phyloP scores from a whole-genome alignment of 371 early-diverging fungal genomes.

The Rhizopus stolonifer region DNA sequence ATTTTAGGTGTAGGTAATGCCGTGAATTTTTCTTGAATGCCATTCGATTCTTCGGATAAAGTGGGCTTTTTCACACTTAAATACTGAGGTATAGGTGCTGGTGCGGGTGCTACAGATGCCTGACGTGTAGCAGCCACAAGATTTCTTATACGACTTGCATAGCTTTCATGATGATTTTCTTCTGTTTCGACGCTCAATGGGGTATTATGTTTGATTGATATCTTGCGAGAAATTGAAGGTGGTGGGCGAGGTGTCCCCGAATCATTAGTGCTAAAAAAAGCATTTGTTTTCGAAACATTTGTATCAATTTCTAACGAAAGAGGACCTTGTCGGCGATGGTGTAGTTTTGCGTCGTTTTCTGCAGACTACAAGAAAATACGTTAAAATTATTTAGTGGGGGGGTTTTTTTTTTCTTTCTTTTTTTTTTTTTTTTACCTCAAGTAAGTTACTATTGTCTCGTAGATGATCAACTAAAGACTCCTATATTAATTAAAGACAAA shows the following conservation, averaged over 20 bases:
- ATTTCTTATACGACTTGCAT: conserved; percentile 32
- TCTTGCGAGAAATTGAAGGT: conserved; percentile 30
- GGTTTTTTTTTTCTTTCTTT: not conserved
- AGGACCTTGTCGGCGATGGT: conserved; percentile 33
- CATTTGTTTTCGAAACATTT: conserved; percentile 32
- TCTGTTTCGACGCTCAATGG: not conserved
- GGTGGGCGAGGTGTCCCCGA: conserved; percentile 41
- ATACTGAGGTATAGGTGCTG: conserved; percentile 35
- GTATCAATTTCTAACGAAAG: conserved; percentile 42
- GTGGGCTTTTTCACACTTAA: conserved; percentile 15
- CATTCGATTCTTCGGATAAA: conserved; percentile 2
- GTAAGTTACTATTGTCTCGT: not conserved
- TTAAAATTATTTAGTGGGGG: not conserved
- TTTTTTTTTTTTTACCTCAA: not conserved
- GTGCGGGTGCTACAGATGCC: conserved; percentile 28
- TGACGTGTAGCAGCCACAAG: conserved; percentile 31
- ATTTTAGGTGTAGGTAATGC: conserved; percentile 38
- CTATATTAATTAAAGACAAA: not conserved
- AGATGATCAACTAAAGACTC: not conserved
- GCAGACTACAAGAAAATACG: too few species aligned
- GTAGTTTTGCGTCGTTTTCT: conserved; percentile 1
- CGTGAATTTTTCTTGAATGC: conserved; percentile 25
- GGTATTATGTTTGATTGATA: conserved; percentile 19
- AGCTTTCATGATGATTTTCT: conserved; percentile 16
- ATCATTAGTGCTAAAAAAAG: conserved; percentile 34